A percentile compares a stretch with the other conserved stretches of the same genome.
Conservation (phyloP, 768 basidiomycete species). For the Lyophyllum decastes region DNA sequence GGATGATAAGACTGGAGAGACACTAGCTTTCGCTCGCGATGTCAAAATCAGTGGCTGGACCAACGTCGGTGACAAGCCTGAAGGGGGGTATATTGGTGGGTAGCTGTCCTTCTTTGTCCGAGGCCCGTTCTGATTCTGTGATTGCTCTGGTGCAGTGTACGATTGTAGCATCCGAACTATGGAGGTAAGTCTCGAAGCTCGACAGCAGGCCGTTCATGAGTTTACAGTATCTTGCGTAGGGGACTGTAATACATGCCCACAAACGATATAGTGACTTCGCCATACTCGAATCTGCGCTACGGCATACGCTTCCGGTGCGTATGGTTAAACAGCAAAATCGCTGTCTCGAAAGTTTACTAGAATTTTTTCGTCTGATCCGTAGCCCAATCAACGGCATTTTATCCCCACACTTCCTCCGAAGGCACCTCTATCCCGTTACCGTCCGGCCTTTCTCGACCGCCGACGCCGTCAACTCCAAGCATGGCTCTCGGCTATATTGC, state of each 20-base stretch:
- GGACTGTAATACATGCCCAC: conserved; percentile 63
- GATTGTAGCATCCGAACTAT: conserved; percentile 71
- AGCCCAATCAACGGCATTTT: conserved; percentile 38
- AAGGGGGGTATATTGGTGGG: conserved; percentile 68
- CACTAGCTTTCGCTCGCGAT: conserved; percentile 59
- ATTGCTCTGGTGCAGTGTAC: conserved; percentile 47
- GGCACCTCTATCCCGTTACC: conserved; percentile 63
- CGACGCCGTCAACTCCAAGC: conserved; percentile 61
- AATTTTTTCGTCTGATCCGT: neutral
- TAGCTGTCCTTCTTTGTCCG: neutral
- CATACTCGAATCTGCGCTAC: conserved; percentile 48
- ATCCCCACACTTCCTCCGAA: conserved; percentile 71
- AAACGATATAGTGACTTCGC: conserved; percentile 72
- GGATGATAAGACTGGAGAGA: conserved; percentile 57
- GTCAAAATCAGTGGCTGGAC: conserved; percentile 73
- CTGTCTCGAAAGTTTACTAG: neutral
- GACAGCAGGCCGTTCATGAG: neutral
- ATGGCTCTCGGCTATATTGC: conserved; percentile 63
- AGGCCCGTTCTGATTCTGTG: neutral
- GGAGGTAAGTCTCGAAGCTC: conserved; percentile 35
- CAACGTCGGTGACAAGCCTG: conserved; percentile 64
- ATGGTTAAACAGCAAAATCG: neutral
- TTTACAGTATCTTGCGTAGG: conserved; percentile 31
- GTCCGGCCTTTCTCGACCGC: conserved; percentile 67
- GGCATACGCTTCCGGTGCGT: conserved; percentile 54